Percentiles rank a stretch among this genome's conserved stretches.
phyloP scores from a whole-genome alignment of 106 monocot genomes.

The Dioscorea dumetorum region DNA sequence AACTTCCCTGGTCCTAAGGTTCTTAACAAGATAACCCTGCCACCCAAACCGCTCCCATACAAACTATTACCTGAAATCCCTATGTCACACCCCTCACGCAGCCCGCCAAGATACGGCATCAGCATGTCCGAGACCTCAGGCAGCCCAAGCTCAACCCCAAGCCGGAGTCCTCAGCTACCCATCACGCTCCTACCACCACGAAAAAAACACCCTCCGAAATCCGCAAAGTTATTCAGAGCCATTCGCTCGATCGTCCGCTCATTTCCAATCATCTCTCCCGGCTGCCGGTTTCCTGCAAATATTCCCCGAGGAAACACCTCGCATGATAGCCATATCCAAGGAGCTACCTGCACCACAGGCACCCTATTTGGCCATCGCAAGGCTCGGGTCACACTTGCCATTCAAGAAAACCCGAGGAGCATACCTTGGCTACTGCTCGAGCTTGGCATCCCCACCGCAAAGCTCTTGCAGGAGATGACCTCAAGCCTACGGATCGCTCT shows the following conservation, averaged over 20 bases:
- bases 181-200: conserved; percentile 12
- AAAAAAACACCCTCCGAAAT: conserved; percentile 1
- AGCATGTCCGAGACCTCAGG: not conserved
- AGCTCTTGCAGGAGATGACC: conserved; percentile 43
- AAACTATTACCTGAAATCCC: not conserved
- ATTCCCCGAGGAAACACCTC: not conserved
- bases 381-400: conserved; percentile 30
- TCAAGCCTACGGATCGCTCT: conserved; percentile 34
- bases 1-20: not conserved
- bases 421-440: conserved; percentile 33
- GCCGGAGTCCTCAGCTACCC: not conserved
- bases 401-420: conserved; percentile 39
- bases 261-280: conserved; percentile 28
- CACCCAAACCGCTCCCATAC: not conserved
- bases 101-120: not conserved
- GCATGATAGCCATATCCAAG: conserved; percentile 22
- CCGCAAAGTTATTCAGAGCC: conserved; percentile 23
- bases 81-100: not conserved
- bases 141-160: not conserved
- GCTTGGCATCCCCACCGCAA: conserved; percentile 36
- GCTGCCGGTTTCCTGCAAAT: conserved; percentile 15
- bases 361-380: conserved; percentile 54
- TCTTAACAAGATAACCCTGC: too few relatives aligned
- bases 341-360: conserved; percentile 34
- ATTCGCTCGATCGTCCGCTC: conserved; percentile 35